Conservation (phyloP, 2,329 filamentous ascomycete genomes). For the Fusarium mundagurra region DNA sequence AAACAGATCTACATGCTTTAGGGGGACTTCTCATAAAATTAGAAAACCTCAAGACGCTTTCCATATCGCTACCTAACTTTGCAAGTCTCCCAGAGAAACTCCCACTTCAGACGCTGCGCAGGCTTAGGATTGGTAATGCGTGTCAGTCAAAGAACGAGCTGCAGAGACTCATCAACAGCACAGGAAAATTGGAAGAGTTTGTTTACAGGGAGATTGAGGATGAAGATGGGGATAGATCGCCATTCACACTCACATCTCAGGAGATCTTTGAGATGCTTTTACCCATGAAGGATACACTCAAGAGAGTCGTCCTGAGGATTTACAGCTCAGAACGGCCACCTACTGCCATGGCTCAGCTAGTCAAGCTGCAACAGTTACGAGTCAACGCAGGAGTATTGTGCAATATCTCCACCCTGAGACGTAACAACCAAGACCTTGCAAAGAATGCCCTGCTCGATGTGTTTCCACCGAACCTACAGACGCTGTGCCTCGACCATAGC, state of each 20-base stretch:
- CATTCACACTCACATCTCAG: too few species aligned
- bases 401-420: background rate
- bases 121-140: background rate
- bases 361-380: background rate
- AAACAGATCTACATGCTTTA: background rate
- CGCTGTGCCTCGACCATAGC: background rate
- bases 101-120: background rate
- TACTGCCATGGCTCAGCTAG: background rate
- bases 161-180: background rate
- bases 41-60: background rate
- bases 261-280: background rate
- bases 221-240: too few species aligned
- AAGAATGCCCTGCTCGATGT: background rate
- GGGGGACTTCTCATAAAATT: background rate
- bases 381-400: background rate
- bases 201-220: background rate
- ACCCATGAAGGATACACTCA: background rate
- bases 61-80: background rate
- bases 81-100: background rate
- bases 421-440: background rate
- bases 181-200: background rate
- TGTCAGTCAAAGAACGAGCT: background rate
- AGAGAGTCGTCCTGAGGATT: background rate
- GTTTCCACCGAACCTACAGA: background rate
- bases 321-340: background rate